Evolutionary conservation across 805 yeast species (phyloP), one percentile per base, ranked within the genome.

Genomic region (Saccharomyces mikatae): DNA sequence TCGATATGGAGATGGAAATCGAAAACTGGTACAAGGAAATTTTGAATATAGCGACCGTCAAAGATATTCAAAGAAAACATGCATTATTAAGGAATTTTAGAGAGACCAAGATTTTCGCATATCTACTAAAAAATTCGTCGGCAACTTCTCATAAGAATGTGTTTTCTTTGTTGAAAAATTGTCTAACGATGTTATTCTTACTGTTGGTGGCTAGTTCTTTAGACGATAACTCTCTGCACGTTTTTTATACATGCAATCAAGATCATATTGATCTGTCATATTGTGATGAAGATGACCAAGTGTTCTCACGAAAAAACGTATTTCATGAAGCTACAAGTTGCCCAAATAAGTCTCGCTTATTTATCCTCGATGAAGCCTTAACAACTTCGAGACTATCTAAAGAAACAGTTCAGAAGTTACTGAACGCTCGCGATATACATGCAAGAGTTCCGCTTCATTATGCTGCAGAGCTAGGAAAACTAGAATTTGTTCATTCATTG

Each of bases 381-480:
- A 50, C 53, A 9, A 52, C 56, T 11, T 47, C 58, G 2, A 24
- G n/a, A 11, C 41, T 59, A 26, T 56, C 62, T 5, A 55, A 60
- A 26, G 65, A 63, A 3, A 57, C 60, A 1, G 54, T 70, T 13
- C 59, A 60, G 22, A 51, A 52, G n/a, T 55, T 71, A n/a, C 51
- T 74, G 14, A 71, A 72, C 36, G 66, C 71, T 14, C 80, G 77
- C 62, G 95, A 87, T 68, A 75, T 80, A 49, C 81, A 82, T 60
- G 96, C 95, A 3, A 78, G 92, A 58, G 83, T 86, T 1, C 91
- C 97, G 24, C 72, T 94, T 17, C 98, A 92, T 69, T 89, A 90
- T 66, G 95, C 96, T 4, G 79, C 95, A 2, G 84, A 81, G 56
- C 62, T 74, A 51, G 84, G 84, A 0, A 74, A 80, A 56, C 62